Percentiles rank a stretch among this genome's conserved stretches.
Evolutionary conservation across 2,329 filamentous ascomycete species (phyloP).

Genomic region (Penicillium frequentans): DNA sequence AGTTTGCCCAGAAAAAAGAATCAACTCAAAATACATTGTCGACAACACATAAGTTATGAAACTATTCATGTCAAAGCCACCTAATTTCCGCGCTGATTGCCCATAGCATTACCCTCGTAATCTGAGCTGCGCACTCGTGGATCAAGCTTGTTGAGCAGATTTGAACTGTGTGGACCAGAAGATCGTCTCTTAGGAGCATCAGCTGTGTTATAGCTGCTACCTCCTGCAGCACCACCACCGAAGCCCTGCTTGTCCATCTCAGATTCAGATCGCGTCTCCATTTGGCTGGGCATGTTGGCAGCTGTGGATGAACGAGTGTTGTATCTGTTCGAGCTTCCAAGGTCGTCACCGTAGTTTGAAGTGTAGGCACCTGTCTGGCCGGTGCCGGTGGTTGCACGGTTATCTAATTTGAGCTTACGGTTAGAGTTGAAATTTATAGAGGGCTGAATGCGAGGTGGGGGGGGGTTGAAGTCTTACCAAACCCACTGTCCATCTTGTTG

Average conservation of each 20-base stretch:
- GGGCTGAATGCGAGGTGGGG: not conserved
- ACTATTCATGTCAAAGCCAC: not conserved
- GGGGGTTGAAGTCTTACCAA: not conserved
- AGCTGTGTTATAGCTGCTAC: conserved; percentile 16
- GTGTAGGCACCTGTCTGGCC: conserved; percentile 5
- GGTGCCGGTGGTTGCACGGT: not conserved
- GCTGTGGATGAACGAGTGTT: conserved; percentile 29
- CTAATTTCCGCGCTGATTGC: conserved; percentile 17
- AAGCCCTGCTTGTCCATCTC: conserved; percentile 39
- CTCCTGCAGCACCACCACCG: conserved; percentile 10
- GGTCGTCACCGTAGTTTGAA: conserved; percentile 26
- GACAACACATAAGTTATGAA: not conserved
- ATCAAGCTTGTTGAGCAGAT: conserved; percentile 46
- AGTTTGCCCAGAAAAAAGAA: not conserved
- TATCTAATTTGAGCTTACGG: not conserved
- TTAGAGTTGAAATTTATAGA: not conserved
- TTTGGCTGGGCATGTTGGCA: conserved; percentile 48
- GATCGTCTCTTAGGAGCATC: conserved; percentile 9
- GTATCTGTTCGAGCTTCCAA: conserved; percentile 16
- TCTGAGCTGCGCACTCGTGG: conserved; percentile 16
- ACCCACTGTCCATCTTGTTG: conserved; percentile 1
- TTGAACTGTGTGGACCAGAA: conserved; percentile 45
- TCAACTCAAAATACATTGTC: not conserved
- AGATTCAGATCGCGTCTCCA: conserved; percentile 56
- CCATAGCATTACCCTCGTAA: conserved; percentile 4